These are phyloP conservation scores for Barnettozyma sp. DNA, from an alignment of 805 yeast genomes.

Conservation along the genomic window DNA sequence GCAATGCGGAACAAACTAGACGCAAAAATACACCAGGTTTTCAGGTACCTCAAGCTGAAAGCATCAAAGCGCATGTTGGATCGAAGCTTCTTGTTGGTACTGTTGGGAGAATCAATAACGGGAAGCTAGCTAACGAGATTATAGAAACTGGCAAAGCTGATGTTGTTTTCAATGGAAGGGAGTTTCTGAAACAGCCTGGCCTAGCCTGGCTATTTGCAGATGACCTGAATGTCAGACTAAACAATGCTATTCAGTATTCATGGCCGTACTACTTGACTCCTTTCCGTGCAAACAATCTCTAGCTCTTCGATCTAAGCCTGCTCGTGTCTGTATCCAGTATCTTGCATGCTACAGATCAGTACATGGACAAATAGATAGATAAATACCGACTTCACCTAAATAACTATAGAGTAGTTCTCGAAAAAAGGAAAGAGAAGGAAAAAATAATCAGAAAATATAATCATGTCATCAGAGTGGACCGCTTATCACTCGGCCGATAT, in stretches of 20 bases:
- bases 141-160: constrained; percentile 41
- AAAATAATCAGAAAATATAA: too few species aligned
- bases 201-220: constrained; percentile 45
- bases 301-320: too few species aligned
- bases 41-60: constrained; percentile 35
- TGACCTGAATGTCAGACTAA: constrained; percentile 35
- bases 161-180: constrained; percentile 39
- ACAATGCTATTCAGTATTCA: constrained; percentile 31
- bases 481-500: too few species aligned
- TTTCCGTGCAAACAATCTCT: constrained; percentile 3
- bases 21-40: constrained; percentile 22
- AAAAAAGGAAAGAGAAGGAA: too few species aligned
- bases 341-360: too few species aligned
- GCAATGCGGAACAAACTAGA: constrained; percentile 28
- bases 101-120: constrained; percentile 39
- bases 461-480: too few species aligned
- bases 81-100: constrained; percentile 36
- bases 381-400: too few species aligned
- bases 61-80: constrained; percentile 39
- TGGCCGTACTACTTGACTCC: constrained; percentile 26
- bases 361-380: too few species aligned
- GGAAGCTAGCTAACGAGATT: constrained; percentile 32
- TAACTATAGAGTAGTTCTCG: too few species aligned
- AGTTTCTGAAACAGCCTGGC: constrained; percentile 44
- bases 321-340: too few species aligned